Conservation (phyloP, 208 protist species). For the Trypanosoma scelopori region DNA sequence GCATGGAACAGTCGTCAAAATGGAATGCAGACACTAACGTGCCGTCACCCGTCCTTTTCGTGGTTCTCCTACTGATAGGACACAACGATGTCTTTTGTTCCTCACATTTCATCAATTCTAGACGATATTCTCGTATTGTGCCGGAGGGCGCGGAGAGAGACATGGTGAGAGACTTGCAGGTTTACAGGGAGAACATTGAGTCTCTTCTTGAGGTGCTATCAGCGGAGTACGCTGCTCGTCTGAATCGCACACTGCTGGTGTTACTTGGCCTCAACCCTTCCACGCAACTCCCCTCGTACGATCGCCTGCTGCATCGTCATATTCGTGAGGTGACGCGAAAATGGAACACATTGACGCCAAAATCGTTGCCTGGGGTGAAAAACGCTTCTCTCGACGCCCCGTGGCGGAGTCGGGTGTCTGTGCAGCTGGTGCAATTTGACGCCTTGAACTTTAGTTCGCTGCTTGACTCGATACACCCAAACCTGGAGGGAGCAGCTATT, state of each 20-base stretch:
- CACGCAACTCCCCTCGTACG: neutral
- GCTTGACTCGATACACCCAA: neutral
- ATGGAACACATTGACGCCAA: neutral
- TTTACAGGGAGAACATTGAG: neutral
- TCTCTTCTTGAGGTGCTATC: neutral
- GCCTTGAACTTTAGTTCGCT: neutral
- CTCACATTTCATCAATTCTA: no score
- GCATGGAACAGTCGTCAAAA: neutral
- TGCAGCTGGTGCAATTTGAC: neutral
- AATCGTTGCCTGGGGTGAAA: no score
- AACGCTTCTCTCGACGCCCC: neutral
- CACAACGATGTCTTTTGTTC: constrained; percentile 2
- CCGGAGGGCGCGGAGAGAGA: no score
- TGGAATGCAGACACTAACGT: neutral
- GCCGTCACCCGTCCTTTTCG: neutral
- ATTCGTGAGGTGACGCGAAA: neutral
- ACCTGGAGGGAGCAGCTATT: neutral
- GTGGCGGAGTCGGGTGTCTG: neutral
- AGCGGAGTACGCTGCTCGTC: neutral
- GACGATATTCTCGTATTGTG: no score
- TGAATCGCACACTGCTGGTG: neutral
- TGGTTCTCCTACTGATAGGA: neutral
- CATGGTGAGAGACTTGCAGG: no score
- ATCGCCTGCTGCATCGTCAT: neutral
- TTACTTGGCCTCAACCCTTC: constrained; percentile 1